phyloP scores from a whole-genome alignment of 108 stramenopile genomes.

The Seminavis robusta region DNA sequence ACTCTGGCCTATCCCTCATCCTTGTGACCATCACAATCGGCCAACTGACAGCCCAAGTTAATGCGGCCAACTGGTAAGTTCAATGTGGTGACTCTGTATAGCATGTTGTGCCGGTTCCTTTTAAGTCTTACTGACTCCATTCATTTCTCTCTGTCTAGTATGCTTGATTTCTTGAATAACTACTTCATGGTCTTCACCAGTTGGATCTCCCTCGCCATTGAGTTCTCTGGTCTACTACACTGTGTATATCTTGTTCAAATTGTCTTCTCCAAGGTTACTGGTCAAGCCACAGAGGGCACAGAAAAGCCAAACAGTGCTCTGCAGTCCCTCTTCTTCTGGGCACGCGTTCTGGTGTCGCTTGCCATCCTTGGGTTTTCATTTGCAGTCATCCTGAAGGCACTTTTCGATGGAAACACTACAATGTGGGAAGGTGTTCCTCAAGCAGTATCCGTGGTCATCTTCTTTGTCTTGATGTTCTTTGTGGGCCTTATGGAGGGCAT shows the following conservation, averaged over 20 bases:
- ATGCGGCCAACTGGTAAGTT: constrained; percentile 37
- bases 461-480: constrained; percentile 36
- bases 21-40: constrained; percentile 59
- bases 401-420: constrained; percentile 36
- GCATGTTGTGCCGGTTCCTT: constrained; percentile 9
- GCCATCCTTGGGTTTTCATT: constrained; percentile 45
- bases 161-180: constrained; percentile 86
- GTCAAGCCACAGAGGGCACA: constrained; percentile 1
- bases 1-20: constrained; percentile 57
- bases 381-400: constrained; percentile 40
- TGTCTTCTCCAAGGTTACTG: constrained; percentile 18
- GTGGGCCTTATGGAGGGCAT: constrained; percentile 60
- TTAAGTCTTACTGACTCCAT: not conserved
- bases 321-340: constrained; percentile 44
- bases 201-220: constrained; percentile 50
- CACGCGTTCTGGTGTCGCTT: constrained; percentile 39
- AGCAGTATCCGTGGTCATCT: constrained; percentile 28
- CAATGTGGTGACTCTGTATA: constrained; percentile 53
- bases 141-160: too few species aligned
- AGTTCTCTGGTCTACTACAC: constrained; percentile 71
- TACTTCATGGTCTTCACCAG: constrained; percentile 66
- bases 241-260: constrained; percentile 55
- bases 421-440: constrained; percentile 33
- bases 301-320: not conserved
- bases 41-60: constrained; percentile 54